These are phyloP conservation scores for Tinospora cordifolia DNA, from an alignment of 164 flowering plant genomes.

Conservation along the genomic window DNA sequence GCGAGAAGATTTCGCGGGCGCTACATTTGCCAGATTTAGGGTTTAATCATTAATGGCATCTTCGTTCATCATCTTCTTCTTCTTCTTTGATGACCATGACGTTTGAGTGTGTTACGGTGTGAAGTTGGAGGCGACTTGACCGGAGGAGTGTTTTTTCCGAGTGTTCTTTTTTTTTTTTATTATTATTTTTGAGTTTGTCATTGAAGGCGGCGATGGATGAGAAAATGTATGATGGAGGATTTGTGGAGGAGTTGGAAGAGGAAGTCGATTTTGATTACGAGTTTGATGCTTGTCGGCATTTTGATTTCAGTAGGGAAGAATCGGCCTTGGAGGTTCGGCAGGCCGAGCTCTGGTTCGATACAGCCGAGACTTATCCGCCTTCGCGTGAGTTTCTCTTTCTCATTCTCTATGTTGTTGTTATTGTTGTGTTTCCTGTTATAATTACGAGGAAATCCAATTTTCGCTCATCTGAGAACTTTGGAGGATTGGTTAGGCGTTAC, in stretches of 20 bases:
- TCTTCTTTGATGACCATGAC: too few species aligned
- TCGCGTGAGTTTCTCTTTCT: slow-evolving; percentile 34
- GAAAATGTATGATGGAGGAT: slow-evolving; percentile 38
- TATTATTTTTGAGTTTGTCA: too few species aligned
- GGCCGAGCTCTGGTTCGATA: slow-evolving; percentile 71
- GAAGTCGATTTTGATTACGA: slow-evolving; percentile 80
- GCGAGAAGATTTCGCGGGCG: background rate
- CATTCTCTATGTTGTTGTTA: background rate
- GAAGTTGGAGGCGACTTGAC: background rate
- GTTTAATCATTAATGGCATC: slow-evolving; percentile 13
- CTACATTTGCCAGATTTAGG: slow-evolving; percentile 17
- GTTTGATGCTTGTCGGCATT: slow-evolving; percentile 66
- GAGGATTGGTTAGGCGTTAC: background rate
- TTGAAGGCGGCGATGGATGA: slow-evolving; percentile 49
- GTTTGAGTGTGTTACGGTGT: background rate
- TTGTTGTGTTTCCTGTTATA: background rate
- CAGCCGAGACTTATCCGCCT: slow-evolving; percentile 67
- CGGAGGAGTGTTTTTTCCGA: background rate
- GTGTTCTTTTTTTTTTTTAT: background rate
- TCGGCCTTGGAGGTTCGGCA: slow-evolving; percentile 34
- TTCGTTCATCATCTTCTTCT: background rate
- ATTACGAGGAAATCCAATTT: background rate
- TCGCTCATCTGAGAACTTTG: background rate
- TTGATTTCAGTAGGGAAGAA: slow-evolving; percentile 62
- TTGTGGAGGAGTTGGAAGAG: slow-evolving; percentile 31